Percentiles rank a stretch among this genome's conserved stretches.
These are phyloP conservation scores for Ogataea neopini DNA, from an alignment of 805 yeast genomes.

Conservation along the genomic window DNA sequence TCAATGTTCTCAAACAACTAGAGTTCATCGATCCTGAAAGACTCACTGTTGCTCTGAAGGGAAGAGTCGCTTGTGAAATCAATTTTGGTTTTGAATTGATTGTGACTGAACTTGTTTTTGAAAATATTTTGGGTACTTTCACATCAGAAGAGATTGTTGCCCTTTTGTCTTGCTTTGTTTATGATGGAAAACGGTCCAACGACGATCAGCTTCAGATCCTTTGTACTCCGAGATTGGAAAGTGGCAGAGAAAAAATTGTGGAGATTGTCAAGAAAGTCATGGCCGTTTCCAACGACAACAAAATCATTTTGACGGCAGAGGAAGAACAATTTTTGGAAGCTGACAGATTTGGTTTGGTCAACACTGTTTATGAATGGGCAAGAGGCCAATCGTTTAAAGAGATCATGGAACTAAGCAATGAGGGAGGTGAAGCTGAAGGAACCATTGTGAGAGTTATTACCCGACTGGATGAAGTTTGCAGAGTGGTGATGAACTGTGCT, in stretches of 20 bases:
- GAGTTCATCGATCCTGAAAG: slow-evolving; percentile 71
- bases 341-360: slow-evolving; percentile 85
- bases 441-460: slow-evolving; percentile 95
- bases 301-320: slow-evolving; percentile 76
- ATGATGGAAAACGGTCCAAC: slow-evolving; percentile 74
- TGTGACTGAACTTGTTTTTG: slow-evolving; percentile 84
- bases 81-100: slow-evolving; percentile 90
- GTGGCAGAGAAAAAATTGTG: slow-evolving; percentile 64
- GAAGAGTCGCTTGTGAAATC: slow-evolving; percentile 91
- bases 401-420: slow-evolving; percentile 84
- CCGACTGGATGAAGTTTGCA: slow-evolving; percentile 89
- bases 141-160: slow-evolving; percentile 98
- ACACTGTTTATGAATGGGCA: slow-evolving; percentile 98
- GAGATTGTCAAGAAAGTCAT: slow-evolving; percentile 68
- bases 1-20: slow-evolving; percentile 74
- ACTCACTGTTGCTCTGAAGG: slow-evolving; percentile 79
- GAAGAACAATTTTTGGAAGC: slow-evolving; percentile 82
- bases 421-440: slow-evolving; percentile 74
- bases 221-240: slow-evolving; percentile 76
- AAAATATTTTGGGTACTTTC: slow-evolving; percentile 88
- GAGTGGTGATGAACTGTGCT: slow-evolving; percentile 93
- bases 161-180: slow-evolving; percentile 84
- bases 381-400: slow-evolving; percentile 89
- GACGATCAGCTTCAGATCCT: slow-evolving; percentile 55
- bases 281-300: slow-evolving; percentile 61